Evolutionary conservation across 768 basidiomycete genomes (phyloP).

Genomic region (Ephemerocybe angulata): DNA sequence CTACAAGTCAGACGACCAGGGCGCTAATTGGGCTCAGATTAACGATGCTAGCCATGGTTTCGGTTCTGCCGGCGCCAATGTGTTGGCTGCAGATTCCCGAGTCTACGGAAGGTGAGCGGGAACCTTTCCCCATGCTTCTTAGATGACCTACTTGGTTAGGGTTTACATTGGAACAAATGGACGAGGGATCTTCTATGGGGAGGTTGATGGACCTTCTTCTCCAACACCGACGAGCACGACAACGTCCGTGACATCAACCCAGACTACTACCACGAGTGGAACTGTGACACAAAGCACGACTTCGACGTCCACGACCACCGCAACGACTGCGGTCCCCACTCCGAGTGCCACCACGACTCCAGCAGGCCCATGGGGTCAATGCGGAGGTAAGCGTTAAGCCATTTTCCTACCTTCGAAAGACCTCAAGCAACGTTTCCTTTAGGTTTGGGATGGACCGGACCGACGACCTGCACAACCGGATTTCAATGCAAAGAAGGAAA

Average conservation of each 20-base stretch:
- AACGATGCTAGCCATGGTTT: slow-evolving; percentile 58
- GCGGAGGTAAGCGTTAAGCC: slow-evolving; percentile 34
- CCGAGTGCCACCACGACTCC: slow-evolving; percentile 22
- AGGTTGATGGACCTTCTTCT: slow-evolving; percentile 25
- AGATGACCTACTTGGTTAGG: slow-evolving; percentile 23
- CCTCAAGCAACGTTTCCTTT: too few species aligned
- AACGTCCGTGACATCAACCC: slow-evolving; percentile 19
- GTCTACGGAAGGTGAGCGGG: slow-evolving; percentile 48
- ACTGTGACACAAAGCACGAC: slow-evolving; percentile 16
- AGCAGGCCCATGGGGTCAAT: slow-evolving; percentile 37
- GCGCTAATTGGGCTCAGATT: slow-evolving; percentile 56
- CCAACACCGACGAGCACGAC: slow-evolving; percentile 26
- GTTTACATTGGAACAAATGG: slow-evolving; percentile 63
- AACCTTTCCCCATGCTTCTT: not conserved
- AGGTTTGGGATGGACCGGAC: slow-evolving; percentile 32
- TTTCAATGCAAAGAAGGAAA: slow-evolving; percentile 36
- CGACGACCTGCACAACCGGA: slow-evolving; percentile 36
- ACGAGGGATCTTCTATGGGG: slow-evolving; percentile 54
- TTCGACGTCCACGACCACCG: slow-evolving; percentile 14
- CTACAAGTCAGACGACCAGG: slow-evolving; percentile 55
- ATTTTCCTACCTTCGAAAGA: too few species aligned
- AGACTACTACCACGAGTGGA: slow-evolving; percentile 12
- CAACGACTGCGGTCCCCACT: slow-evolving; percentile 20
- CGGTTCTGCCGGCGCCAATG: slow-evolving; percentile 44
- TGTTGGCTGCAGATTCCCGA: slow-evolving; percentile 49